Conservation (phyloP, 2,329 filamentous ascomycete species). For the Colletotrichum lindemuthianum region DNA sequence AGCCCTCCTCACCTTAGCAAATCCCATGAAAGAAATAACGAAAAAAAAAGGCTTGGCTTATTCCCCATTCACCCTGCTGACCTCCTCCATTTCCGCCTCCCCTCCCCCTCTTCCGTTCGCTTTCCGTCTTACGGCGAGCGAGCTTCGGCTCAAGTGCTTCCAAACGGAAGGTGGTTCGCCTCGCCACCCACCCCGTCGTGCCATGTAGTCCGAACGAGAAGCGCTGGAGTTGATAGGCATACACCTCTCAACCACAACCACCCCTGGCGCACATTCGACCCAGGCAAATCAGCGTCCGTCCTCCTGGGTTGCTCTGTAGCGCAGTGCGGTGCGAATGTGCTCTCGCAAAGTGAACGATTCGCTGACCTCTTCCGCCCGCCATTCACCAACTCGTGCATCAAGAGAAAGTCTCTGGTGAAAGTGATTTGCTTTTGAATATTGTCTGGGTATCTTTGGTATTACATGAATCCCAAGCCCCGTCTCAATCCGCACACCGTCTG, state of each 20-base stretch:
- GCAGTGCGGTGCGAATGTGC: too few species aligned
- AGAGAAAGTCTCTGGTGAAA: not conserved
- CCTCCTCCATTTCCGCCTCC: not conserved
- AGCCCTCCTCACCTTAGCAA: too few species aligned
- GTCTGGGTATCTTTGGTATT: slow-evolving; percentile 34
- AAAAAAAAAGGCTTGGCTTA: not conserved
- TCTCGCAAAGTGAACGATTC: too few species aligned
- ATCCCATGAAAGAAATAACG: too few species aligned
- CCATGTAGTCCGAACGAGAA: too few species aligned
- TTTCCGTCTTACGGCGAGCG: not conserved
- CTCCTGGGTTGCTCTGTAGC: too few species aligned
- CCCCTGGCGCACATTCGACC: slow-evolving; percentile 9
- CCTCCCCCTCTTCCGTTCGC: not conserved
- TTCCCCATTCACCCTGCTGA: not conserved
- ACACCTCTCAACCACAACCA: not conserved
- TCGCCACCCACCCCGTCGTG: slow-evolving; percentile 9
- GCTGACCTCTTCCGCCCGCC: too few species aligned
- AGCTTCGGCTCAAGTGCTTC: slow-evolving; percentile 28
- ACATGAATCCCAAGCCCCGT: slow-evolving; percentile 32
- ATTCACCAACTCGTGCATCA: slow-evolving; percentile 16
- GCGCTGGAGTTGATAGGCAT: too few species aligned
- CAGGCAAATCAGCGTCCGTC: too few species aligned
- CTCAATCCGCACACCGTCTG: slow-evolving; percentile 10
- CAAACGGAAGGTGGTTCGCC: slow-evolving; percentile 28
- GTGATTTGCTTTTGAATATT: slow-evolving; percentile 24